These are phyloP conservation scores for Hypoxylon intermedium DNA, from an alignment of 495 filamentous ascomycete species.

Conservation along the genomic window DNA sequence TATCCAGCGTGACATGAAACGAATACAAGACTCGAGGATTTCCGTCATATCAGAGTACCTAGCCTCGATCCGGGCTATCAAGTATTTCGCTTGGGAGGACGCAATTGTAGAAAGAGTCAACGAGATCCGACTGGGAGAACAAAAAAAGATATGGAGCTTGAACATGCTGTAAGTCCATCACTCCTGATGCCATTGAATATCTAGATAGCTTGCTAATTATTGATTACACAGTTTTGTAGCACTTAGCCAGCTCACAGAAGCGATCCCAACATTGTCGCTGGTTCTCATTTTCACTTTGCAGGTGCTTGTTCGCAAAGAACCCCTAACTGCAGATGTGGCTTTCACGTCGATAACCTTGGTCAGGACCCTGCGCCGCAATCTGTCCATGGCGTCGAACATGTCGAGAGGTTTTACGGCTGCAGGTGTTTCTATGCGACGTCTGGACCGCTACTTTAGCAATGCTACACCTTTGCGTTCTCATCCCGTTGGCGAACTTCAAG, in stretches of 20 bases:
- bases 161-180: constrained; percentile 48
- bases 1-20: constrained; percentile 52
- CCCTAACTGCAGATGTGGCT: constrained; percentile 54
- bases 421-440: constrained; percentile 53
- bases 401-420: constrained; percentile 50
- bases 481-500: constrained; percentile 50
- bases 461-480: constrained; percentile 49
- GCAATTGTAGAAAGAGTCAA: constrained; percentile 52
- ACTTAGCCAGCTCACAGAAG: constrained; percentile 46
- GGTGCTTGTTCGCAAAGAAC: constrained; percentile 50
- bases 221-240: constrained; percentile 26
- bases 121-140: constrained; percentile 52
- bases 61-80: constrained; percentile 56
- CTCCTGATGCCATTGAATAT: background rate
- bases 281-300: constrained; percentile 54
- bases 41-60: constrained; percentile 59
- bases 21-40: constrained; percentile 58
- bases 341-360: constrained; percentile 58
- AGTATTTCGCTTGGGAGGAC: constrained; percentile 62
- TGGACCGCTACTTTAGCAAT: constrained; percentile 55
- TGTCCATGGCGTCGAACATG: constrained; percentile 49
- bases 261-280: constrained; percentile 52
- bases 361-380: constrained; percentile 51
- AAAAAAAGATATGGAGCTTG: constrained; percentile 55
- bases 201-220: constrained; percentile 9